Evolutionary conservation across 2,329 filamentous ascomycete species (phyloP), one percentile per base, ranked within the genome.

Genomic region (Ceratocystis smalleyi): DNA sequence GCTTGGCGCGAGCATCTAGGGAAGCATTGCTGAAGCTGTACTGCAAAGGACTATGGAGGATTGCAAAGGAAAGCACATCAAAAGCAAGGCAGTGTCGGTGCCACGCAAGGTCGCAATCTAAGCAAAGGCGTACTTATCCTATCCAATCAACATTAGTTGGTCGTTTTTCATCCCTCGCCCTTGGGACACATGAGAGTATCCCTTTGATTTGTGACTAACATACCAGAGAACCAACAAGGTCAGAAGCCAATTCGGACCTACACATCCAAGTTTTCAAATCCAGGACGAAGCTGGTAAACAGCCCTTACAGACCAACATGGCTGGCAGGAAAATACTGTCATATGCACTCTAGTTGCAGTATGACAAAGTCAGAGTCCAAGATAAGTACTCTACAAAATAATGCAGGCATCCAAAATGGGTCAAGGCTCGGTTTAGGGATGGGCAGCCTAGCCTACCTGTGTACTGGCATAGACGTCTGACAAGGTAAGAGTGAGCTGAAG

Each of bases 291-390:
- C 30, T 35, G 17, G 7, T 30, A 30, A 5, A 3, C 27, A 32
- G 32, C 54, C 54, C 54, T 57, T 35, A 57, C 51, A 57, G 24
- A 57, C n/a, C 51, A 35, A 35, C 27, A 57, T 57, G 54, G 54
- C 54, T 57, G 54, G n/a, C 54, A 57, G 54, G 54, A 57, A 35
- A 24, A 32, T 15, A 8, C 24, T 35, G 51, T n/a, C 54, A 57
- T 32, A 32, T 35, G 54, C 17, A 57, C 27, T 32, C 27, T 57
- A n/a, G 30, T 8, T 57, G 30, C 30, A 17, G 54, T 57, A 30
- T 35, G 24, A 57, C 54, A 35, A 30, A 35, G 54, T 32, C 15
- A 27, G 32, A 19, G 54, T 17, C 54, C 24, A 32, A 40, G 12
- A 40, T 40, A 15, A 40, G 35, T 40, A 40, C 35, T 40, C 35